These are phyloP conservation scores for Tagetes erecta DNA, from an alignment of 129 eudicot species.

Conservation along the genomic window DNA sequence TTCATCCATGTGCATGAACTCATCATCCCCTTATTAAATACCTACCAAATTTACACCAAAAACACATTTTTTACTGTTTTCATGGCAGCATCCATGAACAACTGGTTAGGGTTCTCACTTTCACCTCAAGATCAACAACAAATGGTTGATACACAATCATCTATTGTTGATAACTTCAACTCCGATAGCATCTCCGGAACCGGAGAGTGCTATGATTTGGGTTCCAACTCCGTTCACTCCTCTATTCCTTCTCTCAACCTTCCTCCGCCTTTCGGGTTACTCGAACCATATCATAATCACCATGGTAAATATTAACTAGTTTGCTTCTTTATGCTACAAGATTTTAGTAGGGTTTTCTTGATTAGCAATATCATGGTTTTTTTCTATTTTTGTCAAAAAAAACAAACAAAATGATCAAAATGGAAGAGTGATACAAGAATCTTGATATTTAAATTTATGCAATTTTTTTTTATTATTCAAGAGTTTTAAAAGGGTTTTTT, in stretches of 20 bases:
- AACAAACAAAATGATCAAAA: too few species aligned
- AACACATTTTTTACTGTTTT: neutral
- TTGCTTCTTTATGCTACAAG: neutral
- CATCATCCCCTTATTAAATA: slow-evolving; percentile 31
- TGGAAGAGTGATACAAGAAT: too few species aligned
- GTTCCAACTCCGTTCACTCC: slow-evolving; percentile 36
- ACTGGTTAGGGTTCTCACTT: slow-evolving; percentile 88
- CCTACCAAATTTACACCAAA: slow-evolving; percentile 20
- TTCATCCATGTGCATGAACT: slow-evolving; percentile 34
- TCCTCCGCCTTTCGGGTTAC: slow-evolving; percentile 55
- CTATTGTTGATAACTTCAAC: slow-evolving; percentile 45
- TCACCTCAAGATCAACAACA: slow-evolving; percentile 56
- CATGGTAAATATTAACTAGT: slow-evolving; percentile 48
- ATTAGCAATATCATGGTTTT: too few species aligned
- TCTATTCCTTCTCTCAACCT: slow-evolving; percentile 61
- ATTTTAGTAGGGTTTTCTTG: neutral
- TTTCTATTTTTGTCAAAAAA: too few species aligned
- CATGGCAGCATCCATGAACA: slow-evolving; percentile 59
- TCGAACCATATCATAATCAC: slow-evolving; percentile 52
- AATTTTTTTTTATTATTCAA: too few species aligned
- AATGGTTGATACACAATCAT: slow-evolving; percentile 32
- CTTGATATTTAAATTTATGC: too few species aligned
- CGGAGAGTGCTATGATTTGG: slow-evolving; percentile 55
- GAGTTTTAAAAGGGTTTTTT: too few species aligned
- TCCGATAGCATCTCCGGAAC: slow-evolving; percentile 49